Evolutionary conservation across 768 basidiomycete species (phyloP), one percentile per base, ranked within the genome.

Genomic region (button mushroom (Agaricus bisporus)): DNA sequence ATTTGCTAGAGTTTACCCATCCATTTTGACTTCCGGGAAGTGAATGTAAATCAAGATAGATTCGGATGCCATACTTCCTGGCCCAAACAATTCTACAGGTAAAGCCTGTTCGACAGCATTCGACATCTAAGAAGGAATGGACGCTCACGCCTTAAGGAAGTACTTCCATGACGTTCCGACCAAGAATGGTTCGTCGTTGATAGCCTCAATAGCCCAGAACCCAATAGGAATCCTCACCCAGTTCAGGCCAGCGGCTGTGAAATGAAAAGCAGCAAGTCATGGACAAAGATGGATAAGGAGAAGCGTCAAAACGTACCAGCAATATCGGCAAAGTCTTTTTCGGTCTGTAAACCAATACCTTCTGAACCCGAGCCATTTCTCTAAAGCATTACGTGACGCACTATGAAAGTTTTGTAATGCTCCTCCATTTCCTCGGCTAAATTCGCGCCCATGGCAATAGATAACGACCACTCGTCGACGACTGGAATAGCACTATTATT

Each of bases 51-150:
- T 95, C 94, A 32, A 95, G 77, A 65, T 88, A 86, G 58, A 95
- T 89, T 42, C 93, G 82, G 46, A 95, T 66, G 4, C 94, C 93
- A 64, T 95, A 95, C 68, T 95, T 95, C 60, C 92, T 78, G n/a
- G 84, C 88, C 93, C 93, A 97, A 54, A 79, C 71, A 56, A 95
- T 79, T 15, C 71, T 72, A 54, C 80, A 80, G 64, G 66, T 67
- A 17, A 39, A 55, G 58, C 25, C 15, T 32, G 39, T 73, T 37
- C 45, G 54, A 44, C 51, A 51, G 22, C 38, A 22, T 42, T 39
- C 35, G 29, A 17, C 39, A 50, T 49, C 53, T 51, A 51, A 39
- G 36, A 51, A 54, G 36, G 26, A 22, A 37, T 35, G n/a, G 50
- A 38, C 55, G 57, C 62, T 64, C 56, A 73, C 73, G 74, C 74